These are phyloP conservation scores for Kwoniella bestiolae DNA, from an alignment of 768 basidiomycete genomes.

Conservation along the genomic window DNA sequence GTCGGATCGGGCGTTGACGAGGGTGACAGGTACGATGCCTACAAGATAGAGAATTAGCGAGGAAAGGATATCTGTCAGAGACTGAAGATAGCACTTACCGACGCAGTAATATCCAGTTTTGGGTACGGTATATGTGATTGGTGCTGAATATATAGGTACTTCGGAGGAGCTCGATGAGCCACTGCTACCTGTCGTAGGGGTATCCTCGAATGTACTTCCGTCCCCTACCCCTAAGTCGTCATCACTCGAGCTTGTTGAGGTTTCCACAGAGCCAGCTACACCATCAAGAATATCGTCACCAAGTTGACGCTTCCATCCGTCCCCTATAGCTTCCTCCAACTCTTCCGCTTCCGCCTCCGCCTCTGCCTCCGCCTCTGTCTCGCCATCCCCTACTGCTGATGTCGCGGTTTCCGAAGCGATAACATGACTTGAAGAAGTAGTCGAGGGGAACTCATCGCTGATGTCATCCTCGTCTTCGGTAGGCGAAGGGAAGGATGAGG, in stretches of 20 bases:
- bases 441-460: constrained; percentile 1
- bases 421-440: constrained; percentile 4
- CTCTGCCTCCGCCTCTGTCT: constrained; percentile 26
- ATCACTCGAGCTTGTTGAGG: background rate
- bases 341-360: constrained; percentile 21
- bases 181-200: constrained; percentile 5
- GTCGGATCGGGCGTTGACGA: constrained; percentile 62
- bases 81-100: no score
- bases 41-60: constrained; percentile 1
- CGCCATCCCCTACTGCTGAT: background rate
- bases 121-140: constrained; percentile 79
- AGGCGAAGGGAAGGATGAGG: constrained; percentile 21
- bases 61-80: background rate
- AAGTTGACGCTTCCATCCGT: constrained; percentile 12
- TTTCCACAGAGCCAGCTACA: background rate
- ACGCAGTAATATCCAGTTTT: constrained; percentile 97
- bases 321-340: constrained; percentile 17
- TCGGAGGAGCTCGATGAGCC: background rate
- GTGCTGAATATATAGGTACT: constrained; percentile 63
- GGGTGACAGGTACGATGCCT: constrained; percentile 89
- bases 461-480: constrained; percentile 12
- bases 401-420: background rate
- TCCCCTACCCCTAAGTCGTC: constrained; percentile 14
- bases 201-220: constrained; percentile 3
- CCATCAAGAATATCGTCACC: constrained; percentile 24